These are phyloP conservation scores for Acarospora socialis DNA, from an alignment of 2,329 filamentous ascomycete genomes.

Conservation along the genomic window DNA sequence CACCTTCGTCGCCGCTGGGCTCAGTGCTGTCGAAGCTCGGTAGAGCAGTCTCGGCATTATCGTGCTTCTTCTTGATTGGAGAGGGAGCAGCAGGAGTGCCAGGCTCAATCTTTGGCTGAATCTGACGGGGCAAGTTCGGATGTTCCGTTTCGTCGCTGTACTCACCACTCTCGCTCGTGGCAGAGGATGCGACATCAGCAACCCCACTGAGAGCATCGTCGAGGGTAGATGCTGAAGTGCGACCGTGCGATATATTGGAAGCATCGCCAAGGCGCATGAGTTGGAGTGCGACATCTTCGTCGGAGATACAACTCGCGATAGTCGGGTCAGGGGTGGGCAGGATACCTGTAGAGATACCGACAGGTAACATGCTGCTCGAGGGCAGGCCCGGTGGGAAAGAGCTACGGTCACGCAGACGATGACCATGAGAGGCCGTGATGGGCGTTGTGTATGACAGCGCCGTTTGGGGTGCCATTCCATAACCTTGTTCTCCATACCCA, in stretches of 20 bases:
- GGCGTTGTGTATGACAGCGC: slow-evolving; percentile 7
- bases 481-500: slow-evolving; percentile 33
- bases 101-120: slow-evolving; percentile 24
- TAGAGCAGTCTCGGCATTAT: slow-evolving; percentile 39
- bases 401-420: slow-evolving; percentile 53
- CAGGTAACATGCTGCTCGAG: too few species aligned
- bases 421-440: slow-evolving; percentile 36
- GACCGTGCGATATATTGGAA: slow-evolving; percentile 82
- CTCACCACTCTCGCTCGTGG: slow-evolving; percentile 61
- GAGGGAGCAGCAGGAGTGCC: slow-evolving; percentile 27
- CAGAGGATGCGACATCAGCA: slow-evolving; percentile 72
- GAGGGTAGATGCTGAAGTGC: slow-evolving; percentile 81
- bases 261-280: slow-evolving; percentile 91
- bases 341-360: too few species aligned
- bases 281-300: slow-evolving; percentile 95
- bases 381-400: too few species aligned
- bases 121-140: slow-evolving; percentile 32
- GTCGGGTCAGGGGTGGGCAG: slow-evolving; percentile 94
- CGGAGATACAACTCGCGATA: slow-evolving; percentile 89
- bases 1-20: slow-evolving; percentile 47
- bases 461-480: slow-evolving; percentile 21
- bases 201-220: slow-evolving; percentile 88
- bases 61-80: slow-evolving; percentile 33
- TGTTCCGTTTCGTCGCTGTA: slow-evolving; percentile 42
- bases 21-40: slow-evolving; percentile 44